Percentiles rank a stretch among this genome's conserved stretches.
Conservation (phyloP, 257 asterid genomes). For the Petunia axillaris region DNA sequence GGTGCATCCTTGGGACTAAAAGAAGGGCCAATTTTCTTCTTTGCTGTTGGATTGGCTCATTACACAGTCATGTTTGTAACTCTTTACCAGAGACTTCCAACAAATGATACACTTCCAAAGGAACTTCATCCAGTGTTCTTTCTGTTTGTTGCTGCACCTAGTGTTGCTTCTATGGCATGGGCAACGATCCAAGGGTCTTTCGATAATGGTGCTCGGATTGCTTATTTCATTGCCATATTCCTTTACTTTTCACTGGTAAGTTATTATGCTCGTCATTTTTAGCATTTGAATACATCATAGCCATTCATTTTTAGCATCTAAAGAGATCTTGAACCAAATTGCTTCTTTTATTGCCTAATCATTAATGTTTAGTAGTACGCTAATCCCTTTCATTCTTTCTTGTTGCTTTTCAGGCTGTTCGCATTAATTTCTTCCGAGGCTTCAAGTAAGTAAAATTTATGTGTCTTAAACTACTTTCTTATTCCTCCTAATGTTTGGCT, state of each 20-base stretch:
- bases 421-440: conserved; percentile 86
- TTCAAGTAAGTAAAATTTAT: conserved; percentile 48
- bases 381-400: conserved; percentile 23
- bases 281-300: not conserved
- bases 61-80: conserved; percentile 81
- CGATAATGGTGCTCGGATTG: conserved; percentile 63
- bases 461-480: not conserved
- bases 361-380: not conserved
- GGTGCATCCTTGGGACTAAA: conserved; percentile 87
- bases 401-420: conserved; percentile 61
- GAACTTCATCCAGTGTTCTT: conserved; percentile 96
- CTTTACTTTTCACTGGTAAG: conserved; percentile 86
- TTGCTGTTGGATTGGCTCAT: conserved; percentile 88
- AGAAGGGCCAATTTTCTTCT: conserved; percentile 90
- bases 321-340: not conserved
- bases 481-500: not conserved
- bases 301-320: not conserved
- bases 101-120: conserved; percentile 83
- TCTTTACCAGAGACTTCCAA: conserved; percentile 89
- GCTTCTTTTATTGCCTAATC: no score
- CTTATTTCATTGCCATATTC: conserved; percentile 86
- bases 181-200: conserved; percentile 76
- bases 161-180: conserved; percentile 96
- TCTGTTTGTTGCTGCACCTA: conserved; percentile 88
- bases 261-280: not conserved